Evolutionary conservation across 805 yeast genomes (phyloP).

Genomic region (Candida taoyuanica): DNA sequence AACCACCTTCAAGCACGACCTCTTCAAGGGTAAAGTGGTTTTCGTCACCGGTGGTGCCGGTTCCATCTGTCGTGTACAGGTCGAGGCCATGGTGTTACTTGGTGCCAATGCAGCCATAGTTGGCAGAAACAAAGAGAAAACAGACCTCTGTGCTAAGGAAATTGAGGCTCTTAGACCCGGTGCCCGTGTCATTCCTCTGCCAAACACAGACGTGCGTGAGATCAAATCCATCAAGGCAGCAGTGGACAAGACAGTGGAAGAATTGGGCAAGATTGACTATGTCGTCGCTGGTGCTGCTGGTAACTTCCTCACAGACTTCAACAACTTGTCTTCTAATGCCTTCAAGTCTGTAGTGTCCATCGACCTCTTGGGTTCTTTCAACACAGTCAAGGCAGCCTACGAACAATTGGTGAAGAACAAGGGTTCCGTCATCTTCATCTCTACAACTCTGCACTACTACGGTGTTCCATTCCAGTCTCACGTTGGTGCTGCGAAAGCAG

Average conservation of each 20-base stretch:
- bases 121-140: slow-evolving; percentile 70
- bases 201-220: slow-evolving; percentile 75
- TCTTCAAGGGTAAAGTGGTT: slow-evolving; percentile 80
- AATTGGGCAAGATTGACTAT: slow-evolving; percentile 75
- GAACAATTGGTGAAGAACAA: slow-evolving; percentile 57
- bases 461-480: slow-evolving; percentile 89
- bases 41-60: slow-evolving; percentile 97
- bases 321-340: slow-evolving; percentile 76
- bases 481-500: slow-evolving; percentile 95
- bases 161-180: slow-evolving; percentile 53
- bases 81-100: slow-evolving; percentile 73
- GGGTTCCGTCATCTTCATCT: slow-evolving; percentile 73
- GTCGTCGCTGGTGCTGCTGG: slow-evolving; percentile 98
- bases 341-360: slow-evolving; percentile 84
- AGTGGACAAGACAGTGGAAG: slow-evolving; percentile 56
- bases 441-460: slow-evolving; percentile 85
- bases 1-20: slow-evolving; percentile 46
- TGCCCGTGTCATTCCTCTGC: slow-evolving; percentile 64
- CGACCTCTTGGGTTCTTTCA: slow-evolving; percentile 84
- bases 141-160: slow-evolving; percentile 64
- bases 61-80: slow-evolving; percentile 87
- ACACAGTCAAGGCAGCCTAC: slow-evolving; percentile 80
- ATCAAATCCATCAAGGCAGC: slow-evolving; percentile 56
- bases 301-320: slow-evolving; percentile 78
- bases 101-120: slow-evolving; percentile 87